These are phyloP conservation scores for Aspergillus avenaceus DNA, from an alignment of 495 filamentous ascomycete genomes.

Conservation along the genomic window DNA sequence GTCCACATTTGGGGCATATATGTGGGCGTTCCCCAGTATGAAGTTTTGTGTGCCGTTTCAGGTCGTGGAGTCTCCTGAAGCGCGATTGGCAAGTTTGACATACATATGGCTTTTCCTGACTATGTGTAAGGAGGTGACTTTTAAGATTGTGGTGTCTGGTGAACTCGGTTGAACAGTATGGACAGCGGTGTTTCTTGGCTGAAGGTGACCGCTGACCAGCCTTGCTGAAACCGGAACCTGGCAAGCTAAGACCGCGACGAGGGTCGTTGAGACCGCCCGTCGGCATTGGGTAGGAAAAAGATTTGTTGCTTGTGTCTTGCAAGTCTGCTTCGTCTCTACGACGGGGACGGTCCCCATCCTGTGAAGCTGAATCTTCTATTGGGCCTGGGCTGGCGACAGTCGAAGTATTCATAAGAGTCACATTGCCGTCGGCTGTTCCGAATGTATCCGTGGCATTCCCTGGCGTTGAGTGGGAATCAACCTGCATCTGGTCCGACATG, in stretches of 20 bases:
- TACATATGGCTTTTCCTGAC: slow-evolving; percentile 95
- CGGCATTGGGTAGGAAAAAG: slow-evolving; percentile 52
- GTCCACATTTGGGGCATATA: slow-evolving; percentile 87
- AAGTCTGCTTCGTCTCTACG: slow-evolving; percentile 35
- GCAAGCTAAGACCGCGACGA: slow-evolving; percentile 70
- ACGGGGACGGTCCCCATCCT: slow-evolving; percentile 38
- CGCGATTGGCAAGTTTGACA: slow-evolving; percentile 85
- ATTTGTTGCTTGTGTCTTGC: slow-evolving; percentile 45
- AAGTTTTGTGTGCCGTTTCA: slow-evolving; percentile 94
- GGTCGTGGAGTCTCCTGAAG: slow-evolving; percentile 88
- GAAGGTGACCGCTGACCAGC: slow-evolving; percentile 66
- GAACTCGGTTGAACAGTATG: slow-evolving; percentile 93
- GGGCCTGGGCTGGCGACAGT: slow-evolving; percentile 46
- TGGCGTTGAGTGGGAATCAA: slow-evolving; percentile 32
- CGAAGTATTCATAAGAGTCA: slow-evolving; percentile 36
- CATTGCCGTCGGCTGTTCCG: slow-evolving; percentile 26
- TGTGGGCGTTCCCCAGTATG: slow-evolving; percentile 96
- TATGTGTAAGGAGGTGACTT: slow-evolving; percentile 94
- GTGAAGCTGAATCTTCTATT: slow-evolving; percentile 41
- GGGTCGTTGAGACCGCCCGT: slow-evolving; percentile 42
- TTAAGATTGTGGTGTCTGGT: slow-evolving; percentile 99
- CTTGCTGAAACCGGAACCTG: slow-evolving; percentile 59
- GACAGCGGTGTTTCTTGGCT: slow-evolving; percentile 90
- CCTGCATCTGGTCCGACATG: slow-evolving; percentile 43
- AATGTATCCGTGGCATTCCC: slow-evolving; percentile 28